Evolutionary conservation across 2,329 filamentous ascomycete species (phyloP), one percentile per base, ranked within the genome.

Genomic region (Orbilia ellipsospora): DNA sequence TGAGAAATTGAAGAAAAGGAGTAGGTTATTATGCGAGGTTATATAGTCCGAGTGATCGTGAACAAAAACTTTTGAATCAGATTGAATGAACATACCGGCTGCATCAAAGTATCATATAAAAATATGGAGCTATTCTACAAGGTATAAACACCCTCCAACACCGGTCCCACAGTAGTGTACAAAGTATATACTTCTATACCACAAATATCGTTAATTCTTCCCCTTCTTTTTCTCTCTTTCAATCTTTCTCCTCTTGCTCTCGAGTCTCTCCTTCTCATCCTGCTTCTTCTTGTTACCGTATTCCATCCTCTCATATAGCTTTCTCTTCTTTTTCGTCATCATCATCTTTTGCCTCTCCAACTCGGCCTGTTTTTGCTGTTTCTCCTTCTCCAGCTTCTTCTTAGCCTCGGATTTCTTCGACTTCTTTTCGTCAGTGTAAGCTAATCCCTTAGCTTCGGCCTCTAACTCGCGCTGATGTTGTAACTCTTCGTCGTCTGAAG

Each of bases 321-420:
- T 97, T 80, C 95, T 88, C 89, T 98, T 99, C 88, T 96, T 95
- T 83, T 96, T 92, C 83, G 91, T 92, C 86, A 98, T 90, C 95
- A 99, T 99, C 85, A 96, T 95, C 88, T 97, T 97, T 82, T 92
- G 90, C 77, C 94, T 88, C 83, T 97, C 93, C 72, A 96, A 83
- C 80, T 98, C 94, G 83, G 98, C 95, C 81, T 95, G 92, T 80
- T 89, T 87, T 36, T 78, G 77, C 45, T 87, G 84, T 78, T 83
- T 84, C 80, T 83, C 82, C 80, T 88, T 87, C 81, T 86, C 87
- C 74, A 89, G 88, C 42, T 89, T 88, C 83, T 92, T 90, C 85
- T 90, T 90, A 86, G 88, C 15, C 88, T 90, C 79, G 72, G 84
- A 85, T 82, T 87, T 89, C 80, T 85, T 85, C 81, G 84, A 86